phyloP scores from a whole-genome alignment of 495 filamentous ascomycete species.

The Daldinia concentrica region DNA sequence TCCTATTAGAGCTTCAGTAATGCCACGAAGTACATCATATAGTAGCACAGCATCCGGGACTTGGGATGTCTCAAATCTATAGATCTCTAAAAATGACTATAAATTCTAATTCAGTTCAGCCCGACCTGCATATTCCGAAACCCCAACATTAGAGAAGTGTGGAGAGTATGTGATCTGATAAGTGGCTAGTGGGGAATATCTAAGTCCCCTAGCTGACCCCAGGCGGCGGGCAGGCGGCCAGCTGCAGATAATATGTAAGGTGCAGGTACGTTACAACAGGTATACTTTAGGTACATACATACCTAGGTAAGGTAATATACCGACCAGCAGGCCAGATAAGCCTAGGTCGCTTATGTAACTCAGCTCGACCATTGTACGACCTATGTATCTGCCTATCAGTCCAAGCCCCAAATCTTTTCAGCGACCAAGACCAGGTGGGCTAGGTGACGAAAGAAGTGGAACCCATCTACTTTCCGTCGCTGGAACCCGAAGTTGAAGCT shows the following conservation, averaged over 20 bases:
- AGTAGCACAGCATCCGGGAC: neutral
- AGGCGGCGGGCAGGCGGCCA: slow-evolving; percentile 4
- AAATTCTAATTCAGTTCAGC: neutral
- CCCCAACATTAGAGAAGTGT: slow-evolving; percentile 17
- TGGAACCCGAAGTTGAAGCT: slow-evolving; percentile 29
- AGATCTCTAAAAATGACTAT: neutral
- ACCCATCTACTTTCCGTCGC: slow-evolving; percentile 8
- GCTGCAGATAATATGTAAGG: slow-evolving; percentile 21
- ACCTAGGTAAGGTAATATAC: too few relatives aligned
- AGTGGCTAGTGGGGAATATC: slow-evolving; percentile 14
- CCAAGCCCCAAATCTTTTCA: slow-evolving; percentile 9
- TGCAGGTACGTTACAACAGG: neutral
- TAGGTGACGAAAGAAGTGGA: slow-evolving; percentile 31
- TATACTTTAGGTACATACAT: neutral
- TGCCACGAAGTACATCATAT: neutral
- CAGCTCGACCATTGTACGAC: neutral
- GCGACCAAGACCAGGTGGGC: neutral
- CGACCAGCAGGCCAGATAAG: too few relatives aligned
- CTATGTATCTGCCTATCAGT: neutral
- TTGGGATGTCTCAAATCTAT: neutral
- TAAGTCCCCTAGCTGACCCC: slow-evolving; percentile 20
- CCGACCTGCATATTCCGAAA: slow-evolving; percentile 25
- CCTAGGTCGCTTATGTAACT: slow-evolving; percentile 21
- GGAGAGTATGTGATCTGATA: slow-evolving; percentile 27
- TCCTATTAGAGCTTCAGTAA: neutral